A percentile compares a stretch with the other conserved stretches of the same genome.
These are phyloP conservation scores for Discostella pseudostelligera DNA, from an alignment of 108 stramenopile genomes.

Conservation along the genomic window DNA sequence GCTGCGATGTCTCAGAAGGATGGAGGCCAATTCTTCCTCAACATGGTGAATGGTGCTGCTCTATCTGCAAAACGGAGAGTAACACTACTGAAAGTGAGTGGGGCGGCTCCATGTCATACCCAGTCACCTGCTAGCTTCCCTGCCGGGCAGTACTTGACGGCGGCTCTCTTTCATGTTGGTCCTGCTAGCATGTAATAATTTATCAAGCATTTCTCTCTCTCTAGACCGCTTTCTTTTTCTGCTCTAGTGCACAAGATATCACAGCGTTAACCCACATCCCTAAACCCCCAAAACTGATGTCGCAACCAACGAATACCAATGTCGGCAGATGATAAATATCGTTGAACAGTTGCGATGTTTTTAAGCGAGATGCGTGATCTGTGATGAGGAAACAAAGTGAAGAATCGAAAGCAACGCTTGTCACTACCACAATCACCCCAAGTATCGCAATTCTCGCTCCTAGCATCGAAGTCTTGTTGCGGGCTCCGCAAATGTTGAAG, in stretches of 20 bases:
- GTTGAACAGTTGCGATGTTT: conserved; percentile 12
- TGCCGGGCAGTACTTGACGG: conserved; percentile 79
- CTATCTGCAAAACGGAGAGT: conserved; percentile 64
- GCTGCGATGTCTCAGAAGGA: conserved; percentile 94
- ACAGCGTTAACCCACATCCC: conserved; percentile 7
- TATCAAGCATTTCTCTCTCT: not conserved
- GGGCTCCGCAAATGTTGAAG: not conserved
- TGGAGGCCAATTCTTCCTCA: conserved; percentile 79
- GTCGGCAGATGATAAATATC: conserved; percentile 24
- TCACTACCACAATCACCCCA: not conserved
- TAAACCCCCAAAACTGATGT: conserved; percentile 12
- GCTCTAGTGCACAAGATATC: not conserved
- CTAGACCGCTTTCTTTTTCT: not conserved
- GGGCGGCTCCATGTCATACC: conserved; percentile 83
- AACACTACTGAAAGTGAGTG: conserved; percentile 61
- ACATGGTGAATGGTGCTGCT: conserved; percentile 73
- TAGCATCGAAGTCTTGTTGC: not conserved
- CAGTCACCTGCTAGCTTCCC: conserved; percentile 75
- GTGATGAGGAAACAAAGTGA: conserved; percentile 9
- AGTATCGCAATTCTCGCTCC: conserved; percentile 7
- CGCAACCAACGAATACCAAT: conserved; percentile 13
- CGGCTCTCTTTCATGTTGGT: conserved; percentile 72
- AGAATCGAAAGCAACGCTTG: not conserved
- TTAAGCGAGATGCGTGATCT: conserved; percentile 1
- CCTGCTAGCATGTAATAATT: conserved; percentile 24